Evolutionary conservation across 2,329 filamentous ascomycete species (phyloP), one percentile per base, ranked within the genome.

Genomic region (Penicillium sp.): DNA sequence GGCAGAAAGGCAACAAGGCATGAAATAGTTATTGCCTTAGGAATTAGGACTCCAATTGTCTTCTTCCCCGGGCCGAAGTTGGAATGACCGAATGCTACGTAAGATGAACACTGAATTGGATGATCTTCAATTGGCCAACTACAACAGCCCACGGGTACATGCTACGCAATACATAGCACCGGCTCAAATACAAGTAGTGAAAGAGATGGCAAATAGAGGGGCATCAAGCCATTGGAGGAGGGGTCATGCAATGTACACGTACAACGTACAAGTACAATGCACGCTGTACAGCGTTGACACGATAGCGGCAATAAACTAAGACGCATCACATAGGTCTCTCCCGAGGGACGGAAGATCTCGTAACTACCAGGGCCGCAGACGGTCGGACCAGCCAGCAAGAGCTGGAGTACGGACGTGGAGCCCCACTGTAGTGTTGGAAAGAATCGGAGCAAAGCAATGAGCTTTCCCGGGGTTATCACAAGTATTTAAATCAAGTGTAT

Each of bases 271-370:
- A 22, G 21, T 47, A 27, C 24, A 5, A 27, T 27, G 24, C 24
- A 27, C 24, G 18, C 18, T 18, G 4, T 27, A 27, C 24, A 27
- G 34, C 34, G 2, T 36, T n/a, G 13, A 36, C 34, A 36, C 13
- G 34, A 36, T n/a, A 36, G 13, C 34, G 34, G 34, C 5, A 27
- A 27, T 8, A 5, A 6, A 2, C 5, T 5, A 27, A 27, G 24
- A 27, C 13, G 31, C 52, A 60, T 62, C 56, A 55, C 56, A 7
- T 10, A 39, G 46, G 36, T 16, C 48, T 40, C 58, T 67, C 61
- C 71, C 71, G 71, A 73, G 66, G 65, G 51, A 64, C 71, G 71
- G 71, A 59, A 73, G 71, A 74, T 72, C 65, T 74, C 71, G 71
- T 68, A 69, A 54, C 55, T 49, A 59, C 24, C 5, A 52, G 44